phyloP scores from a whole-genome alignment of 148 eudicot species.

The Cornus suecica region DNA sequence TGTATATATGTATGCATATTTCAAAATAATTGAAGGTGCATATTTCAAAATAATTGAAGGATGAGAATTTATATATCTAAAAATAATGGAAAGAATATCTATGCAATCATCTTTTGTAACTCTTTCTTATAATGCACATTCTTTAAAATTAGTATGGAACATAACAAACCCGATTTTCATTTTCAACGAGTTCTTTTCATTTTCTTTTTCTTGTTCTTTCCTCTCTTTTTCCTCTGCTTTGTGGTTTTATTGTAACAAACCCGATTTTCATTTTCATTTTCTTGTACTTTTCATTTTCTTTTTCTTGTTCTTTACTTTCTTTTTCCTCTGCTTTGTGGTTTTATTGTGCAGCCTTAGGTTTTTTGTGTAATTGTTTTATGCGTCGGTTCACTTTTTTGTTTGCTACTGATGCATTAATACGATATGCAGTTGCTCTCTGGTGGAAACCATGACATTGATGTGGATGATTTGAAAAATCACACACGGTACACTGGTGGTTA shows the following conservation, averaged over 20 bases:
- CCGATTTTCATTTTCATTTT: background rate
- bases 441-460: constrained; percentile 89
- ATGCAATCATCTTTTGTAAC: too few relatives aligned
- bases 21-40: too few relatives aligned
- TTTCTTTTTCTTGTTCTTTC: background rate
- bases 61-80: too few relatives aligned
- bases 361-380: background rate
- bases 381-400: background rate
- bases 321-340: background rate
- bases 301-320: background rate
- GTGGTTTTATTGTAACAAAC: background rate
- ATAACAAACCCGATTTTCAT: background rate
- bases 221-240: background rate
- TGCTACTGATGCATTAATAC: constrained; percentile 11
- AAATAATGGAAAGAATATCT: too few relatives aligned
- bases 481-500: constrained; percentile 95
- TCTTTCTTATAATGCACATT: too few relatives aligned
- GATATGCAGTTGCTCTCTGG: constrained; percentile 80
- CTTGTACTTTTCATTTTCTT: background rate
- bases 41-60: too few relatives aligned
- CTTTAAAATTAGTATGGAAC: too few relatives aligned
- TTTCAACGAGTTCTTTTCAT: background rate
- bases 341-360: background rate
- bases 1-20: too few relatives aligned
- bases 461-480: constrained; percentile 68